These are phyloP conservation scores for Larix kaempferi DNA, from an alignment of 75 land plant genomes.

Conservation along the genomic window DNA sequence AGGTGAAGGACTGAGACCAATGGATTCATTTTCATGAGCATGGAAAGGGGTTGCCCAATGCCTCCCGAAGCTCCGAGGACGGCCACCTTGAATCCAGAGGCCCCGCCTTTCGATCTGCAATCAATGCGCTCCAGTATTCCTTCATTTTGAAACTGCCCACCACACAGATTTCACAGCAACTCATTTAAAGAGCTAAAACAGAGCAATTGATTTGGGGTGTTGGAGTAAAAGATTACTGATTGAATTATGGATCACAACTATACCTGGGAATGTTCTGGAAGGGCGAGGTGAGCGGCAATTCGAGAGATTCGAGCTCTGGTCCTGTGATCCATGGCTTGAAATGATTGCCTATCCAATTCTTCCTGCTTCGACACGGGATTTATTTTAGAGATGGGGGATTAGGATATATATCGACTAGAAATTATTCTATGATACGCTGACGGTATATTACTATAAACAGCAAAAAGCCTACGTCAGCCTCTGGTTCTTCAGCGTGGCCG, in stretches of 20 bases:
- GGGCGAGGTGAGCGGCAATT: slow-evolving; percentile 43
- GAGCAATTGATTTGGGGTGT: neutral
- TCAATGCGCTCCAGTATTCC: slow-evolving; percentile 17
- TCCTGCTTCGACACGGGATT: too few species aligned
- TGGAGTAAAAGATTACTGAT: neutral
- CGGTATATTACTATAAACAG: too few species aligned
- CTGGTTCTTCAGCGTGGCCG: too few species aligned
- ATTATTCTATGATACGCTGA: too few species aligned
- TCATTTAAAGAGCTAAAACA: neutral
- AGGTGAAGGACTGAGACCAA: slow-evolving; percentile 92
- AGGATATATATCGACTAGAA: too few species aligned
- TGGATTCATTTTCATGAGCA: slow-evolving; percentile 94
- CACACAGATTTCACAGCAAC: neutral
- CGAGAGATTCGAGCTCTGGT: slow-evolving; percentile 24
- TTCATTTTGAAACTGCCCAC: slow-evolving; percentile 14
- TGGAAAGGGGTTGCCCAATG: slow-evolving; percentile 94
- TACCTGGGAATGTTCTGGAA: neutral
- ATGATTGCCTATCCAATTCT: too few species aligned
- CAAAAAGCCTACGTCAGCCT: too few species aligned
- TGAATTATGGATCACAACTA: neutral
- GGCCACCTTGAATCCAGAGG: slow-evolving; percentile 54
- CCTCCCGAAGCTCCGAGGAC: slow-evolving; percentile 93
- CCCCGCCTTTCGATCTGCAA: slow-evolving; percentile 72
- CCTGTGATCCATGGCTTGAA: neutral
- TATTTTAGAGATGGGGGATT: too few species aligned